Conservation (phyloP, 148 eudicot genomes). For the Chenopodium quinoa region DNA sequence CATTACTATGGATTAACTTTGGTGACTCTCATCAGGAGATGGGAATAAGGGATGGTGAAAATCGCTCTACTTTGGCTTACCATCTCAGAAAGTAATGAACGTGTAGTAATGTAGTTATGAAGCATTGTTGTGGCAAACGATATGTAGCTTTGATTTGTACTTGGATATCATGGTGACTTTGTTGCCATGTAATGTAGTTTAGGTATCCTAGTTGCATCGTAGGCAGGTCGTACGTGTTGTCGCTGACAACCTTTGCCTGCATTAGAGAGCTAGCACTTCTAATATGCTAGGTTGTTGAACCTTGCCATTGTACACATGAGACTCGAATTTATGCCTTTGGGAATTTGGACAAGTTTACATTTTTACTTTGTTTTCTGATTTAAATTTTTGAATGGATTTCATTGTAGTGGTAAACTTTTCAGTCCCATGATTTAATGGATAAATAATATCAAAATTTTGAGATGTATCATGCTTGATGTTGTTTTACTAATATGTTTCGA, state of each 20-base stretch:
- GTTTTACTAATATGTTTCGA: too few relatives aligned
- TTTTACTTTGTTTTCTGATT: background rate
- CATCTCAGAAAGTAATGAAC: constrained; percentile 4
- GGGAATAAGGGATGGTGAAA: background rate
- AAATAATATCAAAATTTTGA: background rate
- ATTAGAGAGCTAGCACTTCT: constrained; percentile 8
- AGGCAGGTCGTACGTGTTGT: constrained; percentile 13
- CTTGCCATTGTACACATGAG: background rate
- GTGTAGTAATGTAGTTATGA: constrained; percentile 2
- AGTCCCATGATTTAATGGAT: background rate
- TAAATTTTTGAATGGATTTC: background rate
- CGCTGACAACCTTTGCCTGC: constrained; percentile 17
- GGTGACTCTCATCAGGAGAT: background rate
- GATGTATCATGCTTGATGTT: background rate
- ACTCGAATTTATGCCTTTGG: background rate
- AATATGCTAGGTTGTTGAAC: background rate
- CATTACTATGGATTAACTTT: background rate
- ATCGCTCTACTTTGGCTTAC: background rate
- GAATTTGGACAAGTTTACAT: background rate
- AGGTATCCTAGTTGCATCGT: constrained; percentile 2
- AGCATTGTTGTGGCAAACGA: constrained; percentile 12
- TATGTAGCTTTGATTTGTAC: background rate
- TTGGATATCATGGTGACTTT: constrained; percentile 9
- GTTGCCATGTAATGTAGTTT: constrained; percentile 12
- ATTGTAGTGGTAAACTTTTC: background rate